These are phyloP conservation scores for Micractinium sp. DNA, from an alignment of 139 green algal genomes.

Conservation along the genomic window DNA sequence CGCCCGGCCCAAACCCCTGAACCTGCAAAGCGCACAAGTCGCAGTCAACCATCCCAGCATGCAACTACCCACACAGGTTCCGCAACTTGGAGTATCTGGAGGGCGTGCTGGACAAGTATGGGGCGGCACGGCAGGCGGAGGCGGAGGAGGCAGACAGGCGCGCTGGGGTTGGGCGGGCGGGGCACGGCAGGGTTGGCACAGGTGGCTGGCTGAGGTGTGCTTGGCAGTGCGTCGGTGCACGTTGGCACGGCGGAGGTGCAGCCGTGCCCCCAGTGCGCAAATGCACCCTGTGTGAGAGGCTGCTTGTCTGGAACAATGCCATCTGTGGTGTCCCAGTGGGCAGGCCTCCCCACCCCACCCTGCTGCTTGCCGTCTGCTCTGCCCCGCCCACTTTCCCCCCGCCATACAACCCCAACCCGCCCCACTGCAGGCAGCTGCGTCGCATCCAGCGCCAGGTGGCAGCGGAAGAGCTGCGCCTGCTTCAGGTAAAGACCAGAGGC, in stretches of 20 bases:
- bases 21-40: background rate
- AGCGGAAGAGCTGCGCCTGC: conserved; percentile 79
- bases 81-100: conserved; percentile 88
- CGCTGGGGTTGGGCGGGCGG: background rate
- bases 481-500: conserved; percentile 47
- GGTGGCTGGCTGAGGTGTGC: background rate
- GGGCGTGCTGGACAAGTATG: conserved; percentile 63
- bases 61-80: conserved; percentile 23
- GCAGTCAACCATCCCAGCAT: background rate
- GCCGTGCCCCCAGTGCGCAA: background rate
- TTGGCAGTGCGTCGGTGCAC: background rate
- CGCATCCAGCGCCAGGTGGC: conserved; percentile 82
- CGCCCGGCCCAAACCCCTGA: too few relatives aligned
- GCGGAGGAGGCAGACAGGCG: conserved; percentile 67
- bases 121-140: conserved; percentile 69
- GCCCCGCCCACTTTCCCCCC: too few relatives aligned
- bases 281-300: too few relatives aligned
- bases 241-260: background rate
- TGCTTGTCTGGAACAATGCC: background rate
- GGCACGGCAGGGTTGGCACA: background rate
- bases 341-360: background rate
- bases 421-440: conserved; percentile 50
- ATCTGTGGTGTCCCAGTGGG: background rate
- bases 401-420: too few relatives aligned
- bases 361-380: background rate